phyloP scores from a whole-genome alignment of 768 basidiomycete species.

The Naganishia antarctica region DNA sequence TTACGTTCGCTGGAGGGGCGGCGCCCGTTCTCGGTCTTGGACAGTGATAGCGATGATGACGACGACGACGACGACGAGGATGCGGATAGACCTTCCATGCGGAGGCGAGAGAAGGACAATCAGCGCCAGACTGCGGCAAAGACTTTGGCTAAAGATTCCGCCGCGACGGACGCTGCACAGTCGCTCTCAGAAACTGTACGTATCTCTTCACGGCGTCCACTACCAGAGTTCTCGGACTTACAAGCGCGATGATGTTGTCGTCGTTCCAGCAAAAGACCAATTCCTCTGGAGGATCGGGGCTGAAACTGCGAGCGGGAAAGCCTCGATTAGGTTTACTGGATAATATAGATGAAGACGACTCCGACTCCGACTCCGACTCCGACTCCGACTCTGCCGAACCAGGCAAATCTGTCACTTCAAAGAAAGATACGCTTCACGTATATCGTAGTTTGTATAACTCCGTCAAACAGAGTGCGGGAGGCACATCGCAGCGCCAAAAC shows the following conservation, averaged over 20 bases:
- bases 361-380: conserved; percentile 12
- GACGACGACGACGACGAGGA: not conserved
- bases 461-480: conserved; percentile 10
- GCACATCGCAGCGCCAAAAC: not conserved
- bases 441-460: conserved; percentile 29
- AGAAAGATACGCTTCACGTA: conserved; percentile 25
- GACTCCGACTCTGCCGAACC: conserved; percentile 13
- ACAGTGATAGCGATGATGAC: conserved; percentile 10
- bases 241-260: not conserved
- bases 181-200: conserved; percentile 6
- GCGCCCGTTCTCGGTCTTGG: not conserved
- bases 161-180: not conserved
- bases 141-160: conserved; percentile 6
- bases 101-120: not conserved
- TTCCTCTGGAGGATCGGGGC: conserved; percentile 19
- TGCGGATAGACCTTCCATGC: conserved; percentile 5
- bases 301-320: not conserved
- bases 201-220: not conserved
- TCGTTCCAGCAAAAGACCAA: conserved; percentile 3
- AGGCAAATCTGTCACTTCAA: not conserved
- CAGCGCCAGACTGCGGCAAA: not conserved
- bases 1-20: not conserved
- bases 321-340: not conserved
- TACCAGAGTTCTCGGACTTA: not conserved
- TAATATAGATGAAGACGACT: conserved; percentile 9